Percentiles rank a stretch among this genome's conserved stretches.
phyloP scores from a whole-genome alignment of 2,329 filamentous ascomycete genomes.

The Scolecobasidium constrictum region DNA sequence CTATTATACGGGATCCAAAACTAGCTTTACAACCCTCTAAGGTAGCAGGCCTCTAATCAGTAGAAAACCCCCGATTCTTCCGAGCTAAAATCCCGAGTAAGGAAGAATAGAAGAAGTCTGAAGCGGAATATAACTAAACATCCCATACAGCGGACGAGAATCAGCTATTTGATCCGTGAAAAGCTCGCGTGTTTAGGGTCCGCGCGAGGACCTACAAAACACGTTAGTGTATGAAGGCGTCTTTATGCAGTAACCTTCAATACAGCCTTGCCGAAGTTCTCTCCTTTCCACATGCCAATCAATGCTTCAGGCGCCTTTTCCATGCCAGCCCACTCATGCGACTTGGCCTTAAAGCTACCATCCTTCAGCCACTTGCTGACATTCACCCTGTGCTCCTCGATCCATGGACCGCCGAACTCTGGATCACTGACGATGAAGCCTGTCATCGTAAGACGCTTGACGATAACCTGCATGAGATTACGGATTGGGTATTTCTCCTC shows the following conservation, averaged over 20 bases:
- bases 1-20: too few relatives aligned
- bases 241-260: not conserved
- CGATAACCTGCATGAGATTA: constrained; percentile 54
- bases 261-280: constrained; percentile 51
- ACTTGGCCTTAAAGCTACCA: constrained; percentile 60
- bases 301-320: constrained; percentile 66
- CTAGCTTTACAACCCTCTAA: too few relatives aligned
- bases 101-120: too few relatives aligned
- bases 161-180: too few relatives aligned
- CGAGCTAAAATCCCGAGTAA: too few relatives aligned
- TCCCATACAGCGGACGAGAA: too few relatives aligned
- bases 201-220: too few relatives aligned
- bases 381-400: constrained; percentile 61
- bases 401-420: constrained; percentile 55
- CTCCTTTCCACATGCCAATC: constrained; percentile 61
- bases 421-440: constrained; percentile 65
- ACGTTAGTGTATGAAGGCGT: too few relatives aligned
- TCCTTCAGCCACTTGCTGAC: constrained; percentile 67
- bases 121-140: too few relatives aligned
- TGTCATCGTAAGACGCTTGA: constrained; percentile 57
- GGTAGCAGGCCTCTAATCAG: too few relatives aligned
- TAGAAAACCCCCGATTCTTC: too few relatives aligned
- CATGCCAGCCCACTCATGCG: constrained; percentile 61
- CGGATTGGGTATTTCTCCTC: constrained; percentile 53
- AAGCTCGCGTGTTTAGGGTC: too few relatives aligned